Base-by-base conservation (phyloP, 306 rosid species). In the Carpinus viminea region DNA sequence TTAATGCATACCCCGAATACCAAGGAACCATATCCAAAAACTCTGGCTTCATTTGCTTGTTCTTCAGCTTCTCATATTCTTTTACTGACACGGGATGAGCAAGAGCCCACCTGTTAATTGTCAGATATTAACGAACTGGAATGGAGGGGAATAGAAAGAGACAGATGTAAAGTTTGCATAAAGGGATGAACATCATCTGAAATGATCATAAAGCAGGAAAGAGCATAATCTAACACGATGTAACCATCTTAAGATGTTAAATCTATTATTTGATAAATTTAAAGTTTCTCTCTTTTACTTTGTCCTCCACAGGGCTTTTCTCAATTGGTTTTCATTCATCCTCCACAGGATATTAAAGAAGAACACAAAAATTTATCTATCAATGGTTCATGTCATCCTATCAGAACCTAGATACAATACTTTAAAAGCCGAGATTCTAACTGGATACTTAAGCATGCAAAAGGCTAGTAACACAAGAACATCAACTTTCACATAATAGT, bases 21-120 rank as follows among this genome's bases (percentile, higher is more conserved):
- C 99, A 95, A 79, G 98, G 99, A 88, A 95, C 99, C 98, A 95
- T 95, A 74, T 95, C 99, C 79, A 95, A 79, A 86, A 93, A 95
- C 70, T 86, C 91, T 75, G 99, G 99, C 83, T 85, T 93, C 98
- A 95, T 76, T 83, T 93, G 97, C 91, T 90, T 93, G 88, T 84
- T 89, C 92, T 95, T 95, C 65, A 87, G 17, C 87, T 89, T 88
- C 80, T 89, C 94, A 82, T 77, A 86, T 85, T 93, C 99, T 88
- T 93, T 87, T 71, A 89, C 87, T 72, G 98, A 91, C 70, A 91
- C 70, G 26, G 96, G 98, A 76, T 95, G 99, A 74, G 98, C 79
- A 55, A 95, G 99, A 87, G 93, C 98, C 99, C 99, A 95, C 84
- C 99, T 95, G 82, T 73, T 75, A 28, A 86, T 76, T 79, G 18